Evolutionary conservation across 139 green algal species (phyloP).

Genomic region (Coccomyxa sp.): DNA sequence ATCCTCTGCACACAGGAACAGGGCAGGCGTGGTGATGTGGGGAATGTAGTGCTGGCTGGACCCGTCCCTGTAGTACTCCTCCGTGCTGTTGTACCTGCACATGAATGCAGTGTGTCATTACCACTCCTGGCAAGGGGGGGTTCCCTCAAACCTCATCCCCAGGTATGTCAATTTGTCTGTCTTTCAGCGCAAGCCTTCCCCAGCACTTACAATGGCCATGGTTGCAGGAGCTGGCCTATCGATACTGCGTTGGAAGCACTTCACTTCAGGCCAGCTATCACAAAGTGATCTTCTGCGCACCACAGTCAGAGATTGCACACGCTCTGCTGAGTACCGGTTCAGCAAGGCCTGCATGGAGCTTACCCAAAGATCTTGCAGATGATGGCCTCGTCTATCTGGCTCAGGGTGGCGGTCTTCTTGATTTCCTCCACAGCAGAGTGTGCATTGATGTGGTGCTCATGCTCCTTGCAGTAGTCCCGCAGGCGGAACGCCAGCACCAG

Average conservation of each 20-base stretch:
- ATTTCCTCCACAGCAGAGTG: conserved; percentile 6
- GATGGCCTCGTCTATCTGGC: conserved; percentile 17
- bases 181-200: not conserved
- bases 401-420: not conserved
- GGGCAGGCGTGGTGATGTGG: conserved; percentile 39
- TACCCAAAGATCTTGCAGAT: conserved; percentile 15
- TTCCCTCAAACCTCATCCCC: not conserved
- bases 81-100: conserved; percentile 9
- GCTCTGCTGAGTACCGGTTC: not conserved
- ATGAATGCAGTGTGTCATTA: not conserved
- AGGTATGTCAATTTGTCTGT: not conserved
- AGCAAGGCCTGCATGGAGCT: not conserved
- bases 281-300: no score
- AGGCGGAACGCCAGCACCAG: conserved; percentile 38
- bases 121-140: no score
- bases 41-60: conserved; percentile 43
- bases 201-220: not conserved
- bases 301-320: no score
- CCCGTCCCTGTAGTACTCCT: conserved; percentile 47
- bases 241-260: not conserved
- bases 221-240: not conserved
- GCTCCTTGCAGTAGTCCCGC: conserved; percentile 31
- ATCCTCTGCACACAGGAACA: conserved; percentile 54
- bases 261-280: not conserved
- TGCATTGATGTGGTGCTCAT: conserved; percentile 26